A percentile compares a stretch with the other conserved stretches of the same genome.
Evolutionary conservation across 148 eudicot species (phyloP).

Genomic region (Nepenthes gracilis): DNA sequence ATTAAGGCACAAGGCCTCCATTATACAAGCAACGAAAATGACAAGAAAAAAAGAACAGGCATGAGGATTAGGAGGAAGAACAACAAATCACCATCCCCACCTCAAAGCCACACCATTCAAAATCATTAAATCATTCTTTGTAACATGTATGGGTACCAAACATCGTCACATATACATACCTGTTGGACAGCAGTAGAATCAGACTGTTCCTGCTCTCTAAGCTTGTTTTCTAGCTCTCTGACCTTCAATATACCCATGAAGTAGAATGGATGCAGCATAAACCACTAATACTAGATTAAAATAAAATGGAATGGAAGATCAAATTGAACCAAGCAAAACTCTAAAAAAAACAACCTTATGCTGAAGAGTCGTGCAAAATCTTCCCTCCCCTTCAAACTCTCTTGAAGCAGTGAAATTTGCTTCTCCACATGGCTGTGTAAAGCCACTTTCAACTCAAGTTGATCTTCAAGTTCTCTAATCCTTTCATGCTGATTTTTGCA

Average conservation of each 20-base stretch:
- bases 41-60: background rate
- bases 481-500: slow-evolving; percentile 70
- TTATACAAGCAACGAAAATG: background rate
- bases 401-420: slow-evolving; percentile 53
- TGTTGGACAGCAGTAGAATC: slow-evolving; percentile 45
- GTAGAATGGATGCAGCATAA: background rate
- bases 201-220: slow-evolving; percentile 41
- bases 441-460: slow-evolving; percentile 44
- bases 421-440: slow-evolving; percentile 49
- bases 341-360: slow-evolving; percentile 29
- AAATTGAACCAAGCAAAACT: background rate
- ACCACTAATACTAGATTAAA: background rate
- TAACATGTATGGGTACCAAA: background rate
- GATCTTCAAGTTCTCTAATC: slow-evolving; percentile 70
- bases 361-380: slow-evolving; percentile 54
- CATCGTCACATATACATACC: slow-evolving; percentile 27
- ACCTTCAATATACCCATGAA: slow-evolving; percentile 29
- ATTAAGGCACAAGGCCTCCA: background rate
- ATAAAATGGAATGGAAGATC: background rate
- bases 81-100: background rate
- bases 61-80: background rate
- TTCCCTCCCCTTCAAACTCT: slow-evolving; percentile 55
- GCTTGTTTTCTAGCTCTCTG: slow-evolving; percentile 60
- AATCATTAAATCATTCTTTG: background rate
- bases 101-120: too few relatives aligned